phyloP scores from a whole-genome alignment of 352 stramenopile genomes.

The Aphanomyces cochlioides region DNA sequence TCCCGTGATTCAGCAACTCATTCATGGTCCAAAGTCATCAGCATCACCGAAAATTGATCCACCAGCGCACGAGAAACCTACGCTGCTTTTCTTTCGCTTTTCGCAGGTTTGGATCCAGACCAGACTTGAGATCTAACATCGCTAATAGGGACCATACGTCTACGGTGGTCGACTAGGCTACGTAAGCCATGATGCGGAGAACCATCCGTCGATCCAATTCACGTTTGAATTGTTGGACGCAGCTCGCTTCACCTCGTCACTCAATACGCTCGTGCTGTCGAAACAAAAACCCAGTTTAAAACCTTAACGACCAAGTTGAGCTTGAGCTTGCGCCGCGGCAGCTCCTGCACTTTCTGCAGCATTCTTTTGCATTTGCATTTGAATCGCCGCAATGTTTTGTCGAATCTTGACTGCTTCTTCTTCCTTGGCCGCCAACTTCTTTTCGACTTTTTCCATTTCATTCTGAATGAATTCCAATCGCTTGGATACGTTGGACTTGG shows the following conservation, averaged over 20 bases:
- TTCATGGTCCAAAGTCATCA: neutral
- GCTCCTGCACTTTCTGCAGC: slow-evolving; percentile 65
- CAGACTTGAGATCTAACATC: neutral
- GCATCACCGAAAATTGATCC: neutral
- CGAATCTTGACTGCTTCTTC: slow-evolving; percentile 86
- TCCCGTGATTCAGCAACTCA: slow-evolving; percentile 11
- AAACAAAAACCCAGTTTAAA: neutral
- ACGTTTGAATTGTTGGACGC: slow-evolving; percentile 21
- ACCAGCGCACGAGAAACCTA: slow-evolving; percentile 3
- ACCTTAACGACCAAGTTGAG: slow-evolving; percentile 1
- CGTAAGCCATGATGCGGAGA: slow-evolving; percentile 7
- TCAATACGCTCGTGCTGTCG: neutral
- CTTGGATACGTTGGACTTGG: slow-evolving; percentile 93
- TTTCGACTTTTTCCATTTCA: slow-evolving; percentile 88
- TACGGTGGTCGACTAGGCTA: slow-evolving; percentile 16
- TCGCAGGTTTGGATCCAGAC: neutral
- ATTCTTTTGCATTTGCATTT: slow-evolving; percentile 87
- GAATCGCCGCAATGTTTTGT: slow-evolving; percentile 83
- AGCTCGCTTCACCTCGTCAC: neutral
- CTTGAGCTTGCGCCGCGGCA: slow-evolving; percentile 26
- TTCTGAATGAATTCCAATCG: slow-evolving; percentile 95
- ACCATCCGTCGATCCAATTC: neutral
- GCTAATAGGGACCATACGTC: slow-evolving; percentile 13
- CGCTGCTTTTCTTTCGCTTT: slow-evolving; percentile 28
- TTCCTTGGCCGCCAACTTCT: slow-evolving; percentile 87